These are phyloP conservation scores for Tieghemostelium lacteum DNA, from an alignment of 78 protist genomes.

Conservation along the genomic window DNA sequence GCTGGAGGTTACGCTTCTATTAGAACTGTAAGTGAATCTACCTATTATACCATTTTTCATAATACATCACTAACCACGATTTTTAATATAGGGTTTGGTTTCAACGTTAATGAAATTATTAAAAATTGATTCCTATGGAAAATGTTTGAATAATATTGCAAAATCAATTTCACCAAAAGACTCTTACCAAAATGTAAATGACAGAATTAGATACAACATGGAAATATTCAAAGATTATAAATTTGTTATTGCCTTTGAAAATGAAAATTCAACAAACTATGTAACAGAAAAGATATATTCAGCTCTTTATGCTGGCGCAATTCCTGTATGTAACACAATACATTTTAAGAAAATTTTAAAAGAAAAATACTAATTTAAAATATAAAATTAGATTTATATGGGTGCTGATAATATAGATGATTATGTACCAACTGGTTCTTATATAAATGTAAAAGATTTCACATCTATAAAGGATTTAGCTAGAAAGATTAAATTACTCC, in stretches of 20 bases:
- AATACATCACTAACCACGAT: neutral
- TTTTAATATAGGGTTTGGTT: neutral
- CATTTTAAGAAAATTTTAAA: neutral
- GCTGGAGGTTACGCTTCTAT: slow-evolving; percentile 2
- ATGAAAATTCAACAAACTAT: slow-evolving; percentile 63
- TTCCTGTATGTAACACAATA: slow-evolving; percentile 23
- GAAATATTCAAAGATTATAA: slow-evolving; percentile 8
- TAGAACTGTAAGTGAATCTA: slow-evolving; percentile 39
- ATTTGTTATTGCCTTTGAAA: slow-evolving; percentile 50
- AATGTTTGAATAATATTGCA: slow-evolving; percentile 2
- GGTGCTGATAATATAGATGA: slow-evolving; percentile 30
- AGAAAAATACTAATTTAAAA: neutral
- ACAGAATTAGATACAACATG: slow-evolving; percentile 34
- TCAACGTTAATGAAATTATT: neutral
- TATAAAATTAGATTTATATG: slow-evolving; percentile 10
- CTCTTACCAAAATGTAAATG: neutral
- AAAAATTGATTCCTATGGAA: slow-evolving; percentile 29
- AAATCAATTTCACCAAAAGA: neutral
- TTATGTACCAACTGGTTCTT: slow-evolving; percentile 44
- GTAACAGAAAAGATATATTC: slow-evolving; percentile 48
- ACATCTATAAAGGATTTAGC: slow-evolving; percentile 5
- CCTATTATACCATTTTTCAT: neutral
- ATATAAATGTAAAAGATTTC: slow-evolving; percentile 13
- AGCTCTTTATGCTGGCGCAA: slow-evolving; percentile 45
- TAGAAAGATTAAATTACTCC: neutral